Percentiles rank a stretch among this genome's conserved stretches.
Evolutionary conservation across 495 filamentous ascomycete species (phyloP).

Genomic region (Penicillium soppii): DNA sequence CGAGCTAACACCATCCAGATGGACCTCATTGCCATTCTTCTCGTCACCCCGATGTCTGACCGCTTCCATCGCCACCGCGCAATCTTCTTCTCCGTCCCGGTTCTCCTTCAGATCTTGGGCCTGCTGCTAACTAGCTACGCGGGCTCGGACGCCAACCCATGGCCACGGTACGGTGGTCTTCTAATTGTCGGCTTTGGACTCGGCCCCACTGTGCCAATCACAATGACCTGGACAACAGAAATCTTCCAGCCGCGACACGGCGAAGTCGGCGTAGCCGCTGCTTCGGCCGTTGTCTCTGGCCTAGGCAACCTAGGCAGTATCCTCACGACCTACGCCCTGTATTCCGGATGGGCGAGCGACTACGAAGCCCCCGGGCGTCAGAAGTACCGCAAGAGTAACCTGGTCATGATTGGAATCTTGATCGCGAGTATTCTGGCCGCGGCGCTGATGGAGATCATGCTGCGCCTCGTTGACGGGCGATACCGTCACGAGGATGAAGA

Average conservation of each 20-base stretch:
- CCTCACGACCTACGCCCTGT: conserved; percentile 84
- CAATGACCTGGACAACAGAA: conserved; percentile 90
- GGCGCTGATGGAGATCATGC: conserved; percentile 61
- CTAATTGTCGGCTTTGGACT: conserved; percentile 88
- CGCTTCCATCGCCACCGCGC: conserved; percentile 80
- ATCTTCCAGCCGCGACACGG: conserved; percentile 88
- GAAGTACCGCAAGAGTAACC: conserved; percentile 79
- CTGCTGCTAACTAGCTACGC: conserved; percentile 80
- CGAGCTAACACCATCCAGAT: conserved; percentile 48
- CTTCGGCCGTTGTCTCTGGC: conserved; percentile 80
- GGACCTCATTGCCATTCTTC: conserved; percentile 84
- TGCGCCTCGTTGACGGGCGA: conserved; percentile 60
- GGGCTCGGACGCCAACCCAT: conserved; percentile 59
- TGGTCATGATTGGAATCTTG: conserved; percentile 85
- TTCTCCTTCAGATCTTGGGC: conserved; percentile 77
- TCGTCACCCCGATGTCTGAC: conserved; percentile 83
- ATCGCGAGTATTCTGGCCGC: conserved; percentile 72
- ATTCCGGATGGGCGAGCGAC: conserved; percentile 80
- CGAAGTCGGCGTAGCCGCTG: conserved; percentile 89
- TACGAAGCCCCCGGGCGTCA: conserved; percentile 57
- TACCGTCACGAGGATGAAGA: conserved; percentile 44
- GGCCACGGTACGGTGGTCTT: conserved; percentile 86
- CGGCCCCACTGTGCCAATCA: conserved; percentile 86
- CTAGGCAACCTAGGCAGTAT: conserved; percentile 84
- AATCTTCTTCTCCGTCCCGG: conserved; percentile 76